Percentiles rank a stretch among this genome's conserved stretches.
Evolutionary conservation across 1,284 basidiomycete genomes (phyloP).

Genomic region (Dichomitus squalens): DNA sequence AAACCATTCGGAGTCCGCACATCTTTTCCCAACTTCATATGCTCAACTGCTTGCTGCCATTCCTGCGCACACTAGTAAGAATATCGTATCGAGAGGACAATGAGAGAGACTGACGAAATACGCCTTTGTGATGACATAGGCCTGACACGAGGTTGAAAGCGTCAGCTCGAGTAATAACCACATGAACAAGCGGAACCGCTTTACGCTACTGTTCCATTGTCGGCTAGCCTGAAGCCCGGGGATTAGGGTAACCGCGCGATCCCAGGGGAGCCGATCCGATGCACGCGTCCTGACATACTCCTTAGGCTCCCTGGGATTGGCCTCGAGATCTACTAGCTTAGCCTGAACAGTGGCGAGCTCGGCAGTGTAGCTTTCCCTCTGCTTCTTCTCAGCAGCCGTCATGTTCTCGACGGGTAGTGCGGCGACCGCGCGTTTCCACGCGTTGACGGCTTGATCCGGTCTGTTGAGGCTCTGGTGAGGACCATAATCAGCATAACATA

Average conservation of each 20-base stretch:
- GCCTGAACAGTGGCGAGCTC: constrained; percentile 17
- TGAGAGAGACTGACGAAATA: background rate
- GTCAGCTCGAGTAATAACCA: no score
- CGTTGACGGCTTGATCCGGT: constrained; percentile 11
- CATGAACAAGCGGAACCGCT: background rate
- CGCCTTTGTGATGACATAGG: constrained; percentile 36
- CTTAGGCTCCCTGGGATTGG: background rate
- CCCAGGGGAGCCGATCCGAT: constrained; percentile 15
- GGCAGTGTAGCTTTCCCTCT: constrained; percentile 31
- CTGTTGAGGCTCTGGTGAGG: constrained; percentile 25
- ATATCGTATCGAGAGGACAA: background rate
- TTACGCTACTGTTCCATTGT: constrained; percentile 22
- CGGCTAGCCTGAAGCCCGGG: constrained; percentile 7
- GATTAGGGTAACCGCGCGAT: constrained; percentile 22
- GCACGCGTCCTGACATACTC: background rate
- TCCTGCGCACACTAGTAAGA: background rate
- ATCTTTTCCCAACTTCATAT: background rate
- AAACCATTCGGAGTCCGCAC: background rate
- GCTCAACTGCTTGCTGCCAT: background rate
- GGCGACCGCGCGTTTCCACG: constrained; percentile 29
- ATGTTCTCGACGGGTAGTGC: constrained; percentile 27
- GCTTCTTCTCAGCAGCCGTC: constrained; percentile 28
- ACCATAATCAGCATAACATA: no score
- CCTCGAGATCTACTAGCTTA: background rate
- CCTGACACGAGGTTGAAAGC: constrained; percentile 20